Base-by-base conservation (phyloP, 2,329 filamentous ascomycete genomes). In the Colletotrichum truncatum region DNA sequence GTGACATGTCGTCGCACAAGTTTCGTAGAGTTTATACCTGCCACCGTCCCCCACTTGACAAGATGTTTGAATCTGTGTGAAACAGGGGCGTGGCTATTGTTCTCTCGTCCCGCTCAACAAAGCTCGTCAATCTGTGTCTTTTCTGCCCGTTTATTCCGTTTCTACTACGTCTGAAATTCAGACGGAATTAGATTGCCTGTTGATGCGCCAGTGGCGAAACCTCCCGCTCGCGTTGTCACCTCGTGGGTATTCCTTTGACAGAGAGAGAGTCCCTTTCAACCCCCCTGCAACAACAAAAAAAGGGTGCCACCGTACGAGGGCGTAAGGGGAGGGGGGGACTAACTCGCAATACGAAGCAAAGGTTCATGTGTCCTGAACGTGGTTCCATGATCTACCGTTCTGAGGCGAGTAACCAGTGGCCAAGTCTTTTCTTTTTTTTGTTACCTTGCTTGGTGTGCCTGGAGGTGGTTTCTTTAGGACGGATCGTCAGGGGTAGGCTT, bases 21-120 rank as follows among this genome's bases (percentile, higher is more conserved):
- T 12, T 21, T 32, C 45, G n/a, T 16, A 12, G 12, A 11, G n/a
- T n/a, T n/a, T n/a, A n/a, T n/a, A n/a, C n/a, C n/a, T n/a, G n/a
- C n/a, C n/a, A n/a, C n/a, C n/a, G n/a, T 7, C 32, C 51, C 25
- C 57, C 36, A 36, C 38, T 46, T 61, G 57, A 46, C 39, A 49
- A 51, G 16, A 25, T 54, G 62, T 51, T 62, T 62, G 62, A 62
- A 65, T 65, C 23, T 62, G 48, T 54, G 28, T 55, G 62, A 62
- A 65, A 65, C 62, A 38, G 34, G 46, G 46, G 39, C 18, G 14
- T n/a, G 54, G 34, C 23, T 36, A 4, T 51, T 6, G 12, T 16
- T 49, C 43, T 25, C 14, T 43, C n/a, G n/a, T n/a, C 16, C 16
- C 18, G 14, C 34, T 32, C 25, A 57, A 48, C 46, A 21, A 26